Evolutionary conservation across 169 alveolate genomes (phyloP).

Genomic region (Eimeria acervulina): DNA sequence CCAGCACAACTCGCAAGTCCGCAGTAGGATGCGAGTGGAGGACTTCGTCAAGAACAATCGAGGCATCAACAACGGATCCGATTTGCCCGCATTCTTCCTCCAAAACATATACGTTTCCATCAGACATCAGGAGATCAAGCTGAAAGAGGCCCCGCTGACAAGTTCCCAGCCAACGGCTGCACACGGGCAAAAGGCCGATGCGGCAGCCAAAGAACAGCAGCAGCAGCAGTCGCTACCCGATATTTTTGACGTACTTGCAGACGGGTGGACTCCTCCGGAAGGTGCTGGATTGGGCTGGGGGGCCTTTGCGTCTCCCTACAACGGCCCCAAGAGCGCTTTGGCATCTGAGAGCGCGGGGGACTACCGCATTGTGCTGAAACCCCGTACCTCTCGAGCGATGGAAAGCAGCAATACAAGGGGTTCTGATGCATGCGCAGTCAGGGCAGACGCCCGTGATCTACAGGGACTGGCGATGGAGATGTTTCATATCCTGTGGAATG

Average conservation of each 20-base stretch:
- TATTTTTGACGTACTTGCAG: slow-evolving; percentile 46
- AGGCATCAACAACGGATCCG: slow-evolving; percentile 94
- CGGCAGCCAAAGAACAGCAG: slow-evolving; percentile 48
- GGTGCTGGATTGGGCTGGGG: slow-evolving; percentile 72
- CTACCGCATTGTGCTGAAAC: slow-evolving; percentile 28
- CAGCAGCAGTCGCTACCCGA: slow-evolving; percentile 61
- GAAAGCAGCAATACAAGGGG: neutral
- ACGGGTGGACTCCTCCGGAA: slow-evolving; percentile 64
- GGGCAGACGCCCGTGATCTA: slow-evolving; percentile 13
- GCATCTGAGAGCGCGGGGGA: neutral
- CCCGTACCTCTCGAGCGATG: neutral
- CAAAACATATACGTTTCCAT: slow-evolving; percentile 88
- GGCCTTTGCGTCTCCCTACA: slow-evolving; percentile 72
- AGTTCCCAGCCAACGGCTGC: slow-evolving; percentile 50
- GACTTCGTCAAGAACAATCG: slow-evolving; percentile 94
- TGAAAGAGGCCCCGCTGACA: slow-evolving; percentile 39
- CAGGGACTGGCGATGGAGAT: slow-evolving; percentile 43
- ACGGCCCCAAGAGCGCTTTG: neutral
- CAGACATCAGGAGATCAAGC: slow-evolving; percentile 86
- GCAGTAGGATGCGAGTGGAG: slow-evolving; percentile 93
- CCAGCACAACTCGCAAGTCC: slow-evolving; percentile 93
- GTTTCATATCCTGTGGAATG: slow-evolving; percentile 54
- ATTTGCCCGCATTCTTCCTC: slow-evolving; percentile 89
- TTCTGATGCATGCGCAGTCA: neutral
- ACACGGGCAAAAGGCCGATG: slow-evolving; percentile 61